Conservation (phyloP, 78 protist species). For the Trichosphaerium sp. region DNA sequence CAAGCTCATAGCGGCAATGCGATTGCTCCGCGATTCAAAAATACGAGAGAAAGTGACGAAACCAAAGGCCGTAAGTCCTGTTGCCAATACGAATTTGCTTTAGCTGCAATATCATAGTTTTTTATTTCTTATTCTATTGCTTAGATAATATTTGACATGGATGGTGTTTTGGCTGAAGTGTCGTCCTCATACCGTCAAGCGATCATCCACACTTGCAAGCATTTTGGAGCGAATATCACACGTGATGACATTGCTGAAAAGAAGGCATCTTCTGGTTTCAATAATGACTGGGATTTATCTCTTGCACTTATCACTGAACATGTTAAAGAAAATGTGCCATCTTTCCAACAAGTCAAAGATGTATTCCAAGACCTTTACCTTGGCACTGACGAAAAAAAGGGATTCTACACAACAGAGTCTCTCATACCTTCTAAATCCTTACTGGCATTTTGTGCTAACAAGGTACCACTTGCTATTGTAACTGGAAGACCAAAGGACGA, state of each 20-base stretch:
- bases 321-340: too few relatives aligned
- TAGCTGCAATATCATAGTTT: too few relatives aligned
- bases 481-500: background rate
- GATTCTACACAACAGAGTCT: background rate
- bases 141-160: background rate
- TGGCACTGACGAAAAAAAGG: background rate
- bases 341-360: background rate
- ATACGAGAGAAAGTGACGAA: background rate
- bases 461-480: background rate
- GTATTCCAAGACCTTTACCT: background rate
- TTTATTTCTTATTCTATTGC: too few relatives aligned
- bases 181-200: background rate
- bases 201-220: background rate
- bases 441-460: background rate
- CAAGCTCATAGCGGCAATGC: too few relatives aligned
- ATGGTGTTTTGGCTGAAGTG: background rate
- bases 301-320: too few relatives aligned
- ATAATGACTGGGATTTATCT: too few relatives aligned
- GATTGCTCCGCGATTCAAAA: background rate
- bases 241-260: background rate
- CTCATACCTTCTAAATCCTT: background rate
- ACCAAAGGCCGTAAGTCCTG: constrained; percentile 8
- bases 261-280: too few relatives aligned
- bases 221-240: background rate
- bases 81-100: too few relatives aligned